Evolutionary conservation across 148 eudicot species (phyloP), one percentile per base, ranked within the genome.

Genomic region (Drosera capensis): DNA sequence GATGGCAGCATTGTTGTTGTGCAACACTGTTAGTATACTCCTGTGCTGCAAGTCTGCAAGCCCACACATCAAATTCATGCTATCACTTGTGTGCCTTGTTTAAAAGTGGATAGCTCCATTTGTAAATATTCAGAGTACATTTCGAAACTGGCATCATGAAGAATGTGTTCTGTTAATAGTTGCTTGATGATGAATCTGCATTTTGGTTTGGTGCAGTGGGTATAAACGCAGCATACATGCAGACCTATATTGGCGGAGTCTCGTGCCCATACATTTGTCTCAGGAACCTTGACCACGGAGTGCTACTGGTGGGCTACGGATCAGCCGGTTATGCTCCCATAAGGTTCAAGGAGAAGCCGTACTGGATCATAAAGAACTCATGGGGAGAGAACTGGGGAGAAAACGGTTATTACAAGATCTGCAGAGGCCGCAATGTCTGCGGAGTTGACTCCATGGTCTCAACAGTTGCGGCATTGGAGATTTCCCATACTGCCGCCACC

Each of bases 361-460:
- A n/a, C n/a, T n/a, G n/a, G n/a, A n/a, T n/a, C n/a, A n/a, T n/a
- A 14, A 79, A 83, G 77, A 83, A 83, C 21, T 83, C 94, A 0
- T 84, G 94, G 88, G 94, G n/a, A n/a, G n/a, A n/a, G n/a, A n/a
- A n/a, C n/a, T n/a, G n/a, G n/a, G n/a, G 94, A 50, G 94, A 84
- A 23, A 15, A 69, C 0, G 88, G 94, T 8, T 84, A 71, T 39
- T 84, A 84, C 60, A 68, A 64, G 45, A 63, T 84, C 35, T 84
- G 94, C 66, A 67, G 68, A 36, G 94, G 88, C 28, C 70, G 48
- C 17, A 59, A 77, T 28, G 23, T 72, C 5, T 84, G 94, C 21
- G 88, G 90, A 8, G 77, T 80, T 13, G 79, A 80, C 56, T 69
- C 88, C 31, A 67, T 80, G 82, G 88, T 80, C 22, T 80, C 88